Base-by-base conservation (phyloP, 805 yeast species). In the Isabelozyma heimii region DNA sequence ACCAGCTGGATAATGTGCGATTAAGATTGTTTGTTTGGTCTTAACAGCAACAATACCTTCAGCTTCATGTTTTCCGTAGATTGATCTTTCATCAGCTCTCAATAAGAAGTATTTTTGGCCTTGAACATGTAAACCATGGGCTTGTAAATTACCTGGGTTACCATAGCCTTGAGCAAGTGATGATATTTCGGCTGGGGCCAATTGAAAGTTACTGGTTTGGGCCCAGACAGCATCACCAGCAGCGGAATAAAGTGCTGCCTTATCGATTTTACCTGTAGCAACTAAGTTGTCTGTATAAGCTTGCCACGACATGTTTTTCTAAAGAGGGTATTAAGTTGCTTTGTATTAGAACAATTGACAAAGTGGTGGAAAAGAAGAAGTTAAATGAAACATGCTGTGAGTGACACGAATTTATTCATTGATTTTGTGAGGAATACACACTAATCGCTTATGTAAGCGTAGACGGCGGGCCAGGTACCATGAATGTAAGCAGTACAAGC, bases 171-270 rank as follows among this genome's bases (percentile, higher is more conserved):
- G 69, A 42, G 89, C 94, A 50, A 94, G 72, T 59, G 79, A 88
- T 43, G 75, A 58, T 57, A 91, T 83, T 73, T 94, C 99, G 41
- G 78, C 74, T 9, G 84, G 81, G 42, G 80, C 78, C 58, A 91
- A 79, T 61, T 66, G 67, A 55, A 89, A 81, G 39, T 82, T 81
- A 52, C 87, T 80, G 14, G 94, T 78, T 57, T 84, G 82, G 17
- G 98, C 98, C 99, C 99, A 94, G 46, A 84, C 80, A 16, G 96
- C 81, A 68, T 91, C 97, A 42, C 99, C 99, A 12, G 95, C 97
- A 57, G 88, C 86, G 8, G 97, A 91, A 72, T 88, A 91, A 57
- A 94, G 83, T 40, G 95, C 94, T 33, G 98, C 97, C 68, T 84
- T 84, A 74, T 92, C 97, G 56, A 94, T 78, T 69, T 89, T 89